Conservation (phyloP, 2,329 filamentous ascomycete genomes). For the Exophiala alcalophila region DNA sequence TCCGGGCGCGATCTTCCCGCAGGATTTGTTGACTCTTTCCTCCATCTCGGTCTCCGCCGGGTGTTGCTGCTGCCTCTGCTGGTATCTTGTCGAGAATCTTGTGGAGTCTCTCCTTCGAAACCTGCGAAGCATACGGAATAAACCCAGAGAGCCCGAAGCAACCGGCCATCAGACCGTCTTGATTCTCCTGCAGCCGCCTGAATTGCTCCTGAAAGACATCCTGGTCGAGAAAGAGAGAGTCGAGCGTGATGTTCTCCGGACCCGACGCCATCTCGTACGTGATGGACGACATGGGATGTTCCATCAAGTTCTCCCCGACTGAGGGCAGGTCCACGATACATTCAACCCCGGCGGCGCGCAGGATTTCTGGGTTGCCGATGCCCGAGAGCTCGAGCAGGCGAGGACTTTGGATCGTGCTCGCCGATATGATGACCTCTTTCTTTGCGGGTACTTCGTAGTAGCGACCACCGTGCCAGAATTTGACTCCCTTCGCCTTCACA, state of each 20-base stretch:
- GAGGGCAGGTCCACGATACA: constrained; percentile 42
- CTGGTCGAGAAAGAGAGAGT: constrained; percentile 1
- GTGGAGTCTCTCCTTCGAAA: not conserved
- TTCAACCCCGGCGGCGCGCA: constrained; percentile 41
- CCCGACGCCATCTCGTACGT: constrained; percentile 26
- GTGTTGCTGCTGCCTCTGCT: too few relatives aligned
- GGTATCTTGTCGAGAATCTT: too few relatives aligned
- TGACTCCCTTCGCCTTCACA: constrained; percentile 39
- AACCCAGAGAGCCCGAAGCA: not conserved
- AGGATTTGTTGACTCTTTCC: not conserved
- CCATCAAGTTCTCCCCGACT: constrained; percentile 50
- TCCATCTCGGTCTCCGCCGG: not conserved
- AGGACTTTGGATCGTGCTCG: constrained; percentile 57
- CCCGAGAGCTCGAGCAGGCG: constrained; percentile 60
- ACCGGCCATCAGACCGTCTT: constrained; percentile 1
- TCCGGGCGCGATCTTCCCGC: not conserved
- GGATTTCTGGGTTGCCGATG: constrained; percentile 49
- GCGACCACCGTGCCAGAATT: constrained; percentile 39
- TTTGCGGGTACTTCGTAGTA: constrained; percentile 36
- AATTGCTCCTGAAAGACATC: constrained; percentile 1
- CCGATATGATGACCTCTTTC: constrained; percentile 57
- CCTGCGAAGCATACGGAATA: not conserved
- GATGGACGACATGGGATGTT: constrained; percentile 35
- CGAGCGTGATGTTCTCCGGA: constrained; percentile 1
- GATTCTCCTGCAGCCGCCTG: not conserved